Evolutionary conservation across 306 rosid species (phyloP).

Genomic region (Cucurbita pepo): DNA sequence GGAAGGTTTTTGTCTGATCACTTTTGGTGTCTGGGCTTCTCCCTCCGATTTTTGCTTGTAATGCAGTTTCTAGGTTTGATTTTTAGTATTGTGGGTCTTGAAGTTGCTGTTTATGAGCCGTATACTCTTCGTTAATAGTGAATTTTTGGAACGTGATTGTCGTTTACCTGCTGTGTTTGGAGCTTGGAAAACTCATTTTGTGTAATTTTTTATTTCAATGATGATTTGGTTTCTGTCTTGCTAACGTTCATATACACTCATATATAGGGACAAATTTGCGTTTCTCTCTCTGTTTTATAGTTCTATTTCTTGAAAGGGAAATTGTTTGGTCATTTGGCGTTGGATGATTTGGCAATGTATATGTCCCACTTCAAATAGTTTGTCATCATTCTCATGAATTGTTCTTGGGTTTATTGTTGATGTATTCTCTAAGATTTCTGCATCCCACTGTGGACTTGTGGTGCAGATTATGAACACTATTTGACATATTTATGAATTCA

Average conservation of each 20-base stretch:
- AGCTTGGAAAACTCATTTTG: neutral
- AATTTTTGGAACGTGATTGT: neutral
- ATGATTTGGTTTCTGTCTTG: neutral
- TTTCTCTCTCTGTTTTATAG: neutral
- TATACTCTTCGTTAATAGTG: neutral
- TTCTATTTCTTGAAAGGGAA: neutral
- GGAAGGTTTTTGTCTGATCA: neutral
- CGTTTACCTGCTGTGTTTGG: neutral
- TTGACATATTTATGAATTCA: neutral
- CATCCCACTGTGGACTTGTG: neutral
- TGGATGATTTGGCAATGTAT: neutral
- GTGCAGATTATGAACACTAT: neutral
- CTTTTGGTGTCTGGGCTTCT: neutral
- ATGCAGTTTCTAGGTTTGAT: neutral
- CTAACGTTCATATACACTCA: neutral
- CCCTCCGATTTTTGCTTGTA: neutral
- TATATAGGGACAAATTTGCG: neutral
- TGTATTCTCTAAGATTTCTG: neutral
- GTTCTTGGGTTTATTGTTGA: neutral
- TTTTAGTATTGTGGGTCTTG: neutral
- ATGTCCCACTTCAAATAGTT: neutral
- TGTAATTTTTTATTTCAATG: neutral
- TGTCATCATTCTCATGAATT: neutral
- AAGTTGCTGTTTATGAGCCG: neutral
- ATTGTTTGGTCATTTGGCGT: neutral